Conservation (phyloP, 1,284 basidiomycete species). For the Fomes fomentarius region DNA sequence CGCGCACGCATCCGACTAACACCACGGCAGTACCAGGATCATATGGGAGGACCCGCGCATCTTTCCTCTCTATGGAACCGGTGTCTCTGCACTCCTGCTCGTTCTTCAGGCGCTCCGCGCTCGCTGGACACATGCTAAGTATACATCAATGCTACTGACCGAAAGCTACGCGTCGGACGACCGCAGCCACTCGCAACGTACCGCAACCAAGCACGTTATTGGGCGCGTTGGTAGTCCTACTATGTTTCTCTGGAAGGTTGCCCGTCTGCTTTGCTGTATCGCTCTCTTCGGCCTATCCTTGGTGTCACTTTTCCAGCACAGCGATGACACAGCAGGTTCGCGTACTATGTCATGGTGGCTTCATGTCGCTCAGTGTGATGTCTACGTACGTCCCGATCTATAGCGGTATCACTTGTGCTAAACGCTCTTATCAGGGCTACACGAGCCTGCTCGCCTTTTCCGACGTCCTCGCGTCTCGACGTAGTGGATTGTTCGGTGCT, state of each 20-base stretch:
- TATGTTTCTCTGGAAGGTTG: slow-evolving; percentile 31
- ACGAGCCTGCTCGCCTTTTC: slow-evolving; percentile 21
- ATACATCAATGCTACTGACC: neutral
- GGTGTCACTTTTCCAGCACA: slow-evolving; percentile 10
- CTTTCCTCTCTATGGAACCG: neutral
- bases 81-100: slow-evolving; percentile 22
- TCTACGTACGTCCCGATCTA: slow-evolving; percentile 34
- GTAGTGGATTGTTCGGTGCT: slow-evolving; percentile 3
- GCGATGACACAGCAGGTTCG: neutral
- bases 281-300: slow-evolving; percentile 30
- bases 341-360: slow-evolving; percentile 19
- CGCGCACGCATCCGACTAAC: too few species aligned
- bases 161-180: neutral
- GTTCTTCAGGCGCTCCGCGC: slow-evolving; percentile 12
- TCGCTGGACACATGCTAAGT: neutral
- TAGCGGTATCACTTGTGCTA: slow-evolving; percentile 9
- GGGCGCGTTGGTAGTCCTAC: slow-evolving; percentile 25
- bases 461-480: slow-evolving; percentile 3
- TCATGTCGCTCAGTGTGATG: slow-evolving; percentile 35
- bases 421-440: slow-evolving; percentile 42
- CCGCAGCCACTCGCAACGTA: neutral
- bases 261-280: slow-evolving; percentile 28
- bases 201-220: neutral
- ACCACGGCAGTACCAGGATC: neutral
- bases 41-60: neutral